A percentile compares a stretch with the other conserved stretches of the same genome.
These are phyloP conservation scores for Haberlea rhodopensis DNA, from an alignment of 257 asterid genomes.

Conservation along the genomic window DNA sequence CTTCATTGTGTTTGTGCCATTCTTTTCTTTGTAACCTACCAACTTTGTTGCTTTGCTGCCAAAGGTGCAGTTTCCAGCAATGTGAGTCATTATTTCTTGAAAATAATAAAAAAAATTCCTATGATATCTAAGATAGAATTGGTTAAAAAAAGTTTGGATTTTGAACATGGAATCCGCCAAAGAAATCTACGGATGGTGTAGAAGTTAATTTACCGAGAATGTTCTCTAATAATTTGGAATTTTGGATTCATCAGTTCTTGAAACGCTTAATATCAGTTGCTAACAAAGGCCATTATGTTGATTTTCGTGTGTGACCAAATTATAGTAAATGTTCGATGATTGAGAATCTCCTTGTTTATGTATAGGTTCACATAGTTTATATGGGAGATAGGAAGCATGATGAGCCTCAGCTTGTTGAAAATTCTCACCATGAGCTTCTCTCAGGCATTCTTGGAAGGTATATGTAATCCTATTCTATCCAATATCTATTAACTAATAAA, in stretches of 20 bases:
- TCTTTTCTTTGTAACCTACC: constrained; percentile 24
- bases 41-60: constrained; percentile 18
- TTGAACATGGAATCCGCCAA: neutral
- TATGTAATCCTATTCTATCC: neutral
- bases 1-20: constrained; percentile 21
- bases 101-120: no score
- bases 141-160: neutral
- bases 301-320: neutral
- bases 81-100: constrained; percentile 23
- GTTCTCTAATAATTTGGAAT: no score
- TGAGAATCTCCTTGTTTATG: neutral
- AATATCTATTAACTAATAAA: no score
- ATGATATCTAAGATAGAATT: neutral
- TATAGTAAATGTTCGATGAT: neutral
- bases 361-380: constrained; percentile 40
- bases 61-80: constrained; percentile 28
- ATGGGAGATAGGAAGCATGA: constrained; percentile 32
- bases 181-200: no score
- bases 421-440: constrained; percentile 34
- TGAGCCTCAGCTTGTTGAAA: constrained; percentile 26
- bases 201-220: no score
- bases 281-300: neutral
- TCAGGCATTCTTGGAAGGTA: constrained; percentile 38
- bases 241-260: no score
- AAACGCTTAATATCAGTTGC: neutral